These are phyloP conservation scores for Aspergillus awamori DNA, from an alignment of 2,329 filamentous ascomycete species.

Conservation along the genomic window DNA sequence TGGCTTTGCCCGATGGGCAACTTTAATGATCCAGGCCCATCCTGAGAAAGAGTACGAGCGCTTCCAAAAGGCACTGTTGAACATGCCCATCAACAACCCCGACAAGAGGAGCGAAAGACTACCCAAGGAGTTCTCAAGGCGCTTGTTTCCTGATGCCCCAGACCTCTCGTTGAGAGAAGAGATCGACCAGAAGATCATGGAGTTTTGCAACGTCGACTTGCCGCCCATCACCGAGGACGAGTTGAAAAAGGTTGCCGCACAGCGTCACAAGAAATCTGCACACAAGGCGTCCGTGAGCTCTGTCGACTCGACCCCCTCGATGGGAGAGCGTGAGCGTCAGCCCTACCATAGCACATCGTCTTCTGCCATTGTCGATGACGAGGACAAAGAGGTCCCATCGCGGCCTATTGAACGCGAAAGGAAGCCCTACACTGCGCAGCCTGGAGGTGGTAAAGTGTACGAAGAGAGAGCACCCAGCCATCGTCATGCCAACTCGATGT, in stretches of 20 bases:
- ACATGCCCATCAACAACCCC: constrained; percentile 70
- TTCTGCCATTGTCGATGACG: constrained; percentile 44
- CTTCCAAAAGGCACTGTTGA: constrained; percentile 67
- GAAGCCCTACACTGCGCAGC: constrained; percentile 64
- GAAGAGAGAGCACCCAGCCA: constrained; percentile 38
- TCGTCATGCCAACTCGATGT: constrained; percentile 31
- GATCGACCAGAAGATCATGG: constrained; percentile 62
- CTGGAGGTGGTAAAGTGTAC: constrained; percentile 62
- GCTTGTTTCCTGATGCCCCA: constrained; percentile 66
- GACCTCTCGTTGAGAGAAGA: constrained; percentile 62
- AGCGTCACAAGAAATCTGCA: constrained; percentile 29
- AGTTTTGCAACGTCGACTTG: constrained; percentile 54
- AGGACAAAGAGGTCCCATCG: constrained; percentile 45
- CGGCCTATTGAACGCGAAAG: constrained; percentile 66
- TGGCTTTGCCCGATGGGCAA: constrained; percentile 75
- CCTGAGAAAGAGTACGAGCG: constrained; percentile 75
- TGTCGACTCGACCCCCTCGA: constrained; percentile 28
- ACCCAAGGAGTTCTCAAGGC: constrained; percentile 75
- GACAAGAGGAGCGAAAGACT: constrained; percentile 71
- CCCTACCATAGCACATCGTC: constrained; percentile 41
- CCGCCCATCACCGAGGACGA: constrained; percentile 43
- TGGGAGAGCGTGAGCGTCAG: constrained; percentile 43
- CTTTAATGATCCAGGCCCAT: constrained; percentile 71
- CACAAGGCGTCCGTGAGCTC: constrained; percentile 17
- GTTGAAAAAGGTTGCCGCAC: constrained; percentile 35